Conservation (phyloP, 345 rosid genomes). For the Arabis hirsuta region DNA sequence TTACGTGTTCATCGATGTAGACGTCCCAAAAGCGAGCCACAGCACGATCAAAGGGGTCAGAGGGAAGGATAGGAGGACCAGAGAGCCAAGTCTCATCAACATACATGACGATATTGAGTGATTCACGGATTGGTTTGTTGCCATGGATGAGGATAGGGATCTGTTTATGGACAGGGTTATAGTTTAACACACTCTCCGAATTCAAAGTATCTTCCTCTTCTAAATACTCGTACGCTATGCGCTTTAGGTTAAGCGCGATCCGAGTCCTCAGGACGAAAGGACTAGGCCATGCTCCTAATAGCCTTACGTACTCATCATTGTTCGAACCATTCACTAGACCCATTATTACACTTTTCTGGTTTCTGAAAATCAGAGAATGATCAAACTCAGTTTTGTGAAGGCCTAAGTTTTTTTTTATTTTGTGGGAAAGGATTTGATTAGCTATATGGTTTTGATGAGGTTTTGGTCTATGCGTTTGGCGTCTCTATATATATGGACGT, state of each 20-base stretch:
- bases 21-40: slow-evolving; percentile 46
- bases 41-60: slow-evolving; percentile 44
- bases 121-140: slow-evolving; percentile 45
- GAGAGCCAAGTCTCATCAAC: slow-evolving; percentile 44
- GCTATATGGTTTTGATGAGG: slow-evolving; percentile 34
- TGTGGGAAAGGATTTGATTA: not conserved
- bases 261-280: slow-evolving; percentile 75
- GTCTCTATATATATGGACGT: slow-evolving; percentile 30
- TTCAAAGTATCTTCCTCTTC: slow-evolving; percentile 45
- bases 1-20: slow-evolving; percentile 55
- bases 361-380: slow-evolving; percentile 6
- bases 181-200: slow-evolving; percentile 43
- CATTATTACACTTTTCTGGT: slow-evolving; percentile 18
- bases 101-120: slow-evolving; percentile 46
- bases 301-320: slow-evolving; percentile 49
- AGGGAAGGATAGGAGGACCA: slow-evolving; percentile 45
- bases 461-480: slow-evolving; percentile 18
- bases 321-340: slow-evolving; percentile 28
- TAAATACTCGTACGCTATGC: slow-evolving; percentile 40
- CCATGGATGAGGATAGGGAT: slow-evolving; percentile 51
- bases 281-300: slow-evolving; percentile 82
- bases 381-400: slow-evolving; percentile 25
- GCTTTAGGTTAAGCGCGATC: slow-evolving; percentile 51
- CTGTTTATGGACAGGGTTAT: slow-evolving; percentile 44
- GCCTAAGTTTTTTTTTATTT: not conserved